A percentile compares a stretch with the other conserved stretches of the same genome.
These are phyloP conservation scores for Ophiosphaerella herpotricha DNA, from an alignment of 2,329 filamentous ascomycete genomes.

Conservation along the genomic window DNA sequence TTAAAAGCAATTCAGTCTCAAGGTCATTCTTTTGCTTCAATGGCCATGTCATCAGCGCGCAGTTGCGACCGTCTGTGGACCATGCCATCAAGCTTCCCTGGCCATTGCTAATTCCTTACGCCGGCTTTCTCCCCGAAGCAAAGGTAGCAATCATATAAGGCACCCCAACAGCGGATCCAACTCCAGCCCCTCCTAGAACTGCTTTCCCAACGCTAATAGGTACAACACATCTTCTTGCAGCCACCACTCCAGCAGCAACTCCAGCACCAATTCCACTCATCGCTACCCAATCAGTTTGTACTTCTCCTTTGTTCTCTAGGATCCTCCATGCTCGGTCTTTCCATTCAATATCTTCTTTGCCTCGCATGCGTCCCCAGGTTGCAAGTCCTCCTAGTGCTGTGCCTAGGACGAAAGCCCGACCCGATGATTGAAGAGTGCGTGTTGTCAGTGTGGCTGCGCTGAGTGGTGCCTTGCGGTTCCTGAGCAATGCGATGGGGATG, in stretches of 20 bases:
- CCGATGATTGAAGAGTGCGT: slow-evolving; percentile 53
- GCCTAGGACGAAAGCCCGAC: slow-evolving; percentile 53
- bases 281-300: slow-evolving; percentile 62
- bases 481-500: slow-evolving; percentile 35
- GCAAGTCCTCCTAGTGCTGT: slow-evolving; percentile 52
- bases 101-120: not conserved
- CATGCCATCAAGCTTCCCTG: not conserved
- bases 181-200: slow-evolving; percentile 51
- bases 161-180: slow-evolving; percentile 54
- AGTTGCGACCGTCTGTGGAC: no score
- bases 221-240: slow-evolving; percentile 32
- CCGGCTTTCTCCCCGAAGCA: slow-evolving; percentile 5
- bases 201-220: slow-evolving; percentile 43
- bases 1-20: no score
- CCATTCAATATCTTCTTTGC: slow-evolving; percentile 65
- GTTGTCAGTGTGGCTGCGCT: slow-evolving; percentile 22
- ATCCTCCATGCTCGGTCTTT: slow-evolving; percentile 66
- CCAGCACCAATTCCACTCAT: slow-evolving; percentile 50
- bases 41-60: no score
- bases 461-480: slow-evolving; percentile 30
- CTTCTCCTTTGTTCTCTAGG: slow-evolving; percentile 59
- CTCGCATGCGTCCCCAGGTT: slow-evolving; percentile 58
- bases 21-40: no score
- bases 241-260: slow-evolving; percentile 39
- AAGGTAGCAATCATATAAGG: slow-evolving; percentile 40